Base-by-base conservation (phyloP, 768 basidiomycete genomes). In the Pleurotus ostreatus region DNA sequence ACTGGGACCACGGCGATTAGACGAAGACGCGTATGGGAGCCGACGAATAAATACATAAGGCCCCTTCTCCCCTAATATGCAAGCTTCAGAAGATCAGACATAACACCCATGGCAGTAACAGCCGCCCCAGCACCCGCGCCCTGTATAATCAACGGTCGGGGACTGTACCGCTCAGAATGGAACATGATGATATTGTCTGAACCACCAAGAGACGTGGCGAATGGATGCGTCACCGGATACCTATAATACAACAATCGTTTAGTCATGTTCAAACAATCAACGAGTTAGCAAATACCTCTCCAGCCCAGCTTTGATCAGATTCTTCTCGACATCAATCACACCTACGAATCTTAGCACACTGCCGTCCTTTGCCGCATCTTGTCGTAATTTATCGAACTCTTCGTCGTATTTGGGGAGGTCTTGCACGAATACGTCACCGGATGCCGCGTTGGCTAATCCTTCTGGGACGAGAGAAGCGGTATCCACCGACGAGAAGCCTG, bases 121-220 rank as follows among this genome's bases (percentile, higher is more conserved):
- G 89, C 94, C 1, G 94, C 94, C n/a, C 97, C 97, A 0, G 97
- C 97, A 2, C 97, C 97, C 0, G 95, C 88, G 49, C 97, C 97
- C 65, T 98, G 96, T 34, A 99, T 80, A 58, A 98, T 92, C 55
- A 99, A 75, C 1, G 97, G 96, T 41, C 94, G 75, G 6, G 86
- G 81, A 2, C 88, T 85, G 66, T 99, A 99, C 41, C 97, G 79
- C 65, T 90, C 86, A 0, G 96, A 98, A 67, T 93, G 89, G 82
- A 98, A 98, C 78, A 97, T 91, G 68, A 99, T 83, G 67, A 99
- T 98, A 69, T 98, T 98, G 71, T 99, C 97, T 18, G 94, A 94
- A 0, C 96, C 97, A 18, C 93, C 91, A 12, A 99, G 82, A 1
- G 95, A 91, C 1, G 96, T 96, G 3, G 95, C 95, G 66, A 99